Evolutionary conservation across 1,139 yeast genomes (phyloP).

Genomic region (Debaryomyces coudertii): DNA sequence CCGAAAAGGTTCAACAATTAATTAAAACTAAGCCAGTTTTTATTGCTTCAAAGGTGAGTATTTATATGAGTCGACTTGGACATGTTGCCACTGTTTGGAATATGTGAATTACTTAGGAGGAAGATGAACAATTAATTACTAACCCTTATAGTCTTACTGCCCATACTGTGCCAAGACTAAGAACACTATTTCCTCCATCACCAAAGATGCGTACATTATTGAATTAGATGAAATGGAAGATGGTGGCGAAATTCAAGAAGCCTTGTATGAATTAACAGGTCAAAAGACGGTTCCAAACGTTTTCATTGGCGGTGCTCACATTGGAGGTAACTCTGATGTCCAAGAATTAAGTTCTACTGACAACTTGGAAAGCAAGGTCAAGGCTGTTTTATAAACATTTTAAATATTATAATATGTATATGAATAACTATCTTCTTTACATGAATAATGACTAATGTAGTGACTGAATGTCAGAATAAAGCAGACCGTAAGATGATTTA

Average conservation of each 20-base stretch:
- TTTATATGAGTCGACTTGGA: background rate
- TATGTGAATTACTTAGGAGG: background rate
- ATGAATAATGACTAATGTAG: background rate
- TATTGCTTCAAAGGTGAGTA: conserved; percentile 75
- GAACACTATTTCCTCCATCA: conserved; percentile 54
- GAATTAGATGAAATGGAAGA: conserved; percentile 60
- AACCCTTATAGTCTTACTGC: conserved; percentile 45
- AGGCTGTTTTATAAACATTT: conserved; percentile 38
- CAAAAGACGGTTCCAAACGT: conserved; percentile 94
- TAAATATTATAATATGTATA: background rate
- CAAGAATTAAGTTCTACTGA: conserved; percentile 56
- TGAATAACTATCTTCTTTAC: background rate
- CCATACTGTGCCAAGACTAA: conserved; percentile 75
- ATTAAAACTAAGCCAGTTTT: conserved; percentile 72
- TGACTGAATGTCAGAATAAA: too few species aligned
- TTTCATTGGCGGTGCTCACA: conserved; percentile 85
- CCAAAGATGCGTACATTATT: conserved; percentile 58
- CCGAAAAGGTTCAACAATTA: conserved; percentile 61
- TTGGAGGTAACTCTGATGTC: conserved; percentile 92
- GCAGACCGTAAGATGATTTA: too few species aligned
- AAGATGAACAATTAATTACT: conserved; percentile 17
- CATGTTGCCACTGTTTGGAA: background rate
- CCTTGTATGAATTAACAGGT: conserved; percentile 75
- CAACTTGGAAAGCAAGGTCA: conserved; percentile 39
- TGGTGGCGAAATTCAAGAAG: conserved; percentile 68